These are phyloP conservation scores for Trichoderma atrobrunneum DNA, from an alignment of 2,329 filamentous ascomycete genomes.

Conservation along the genomic window DNA sequence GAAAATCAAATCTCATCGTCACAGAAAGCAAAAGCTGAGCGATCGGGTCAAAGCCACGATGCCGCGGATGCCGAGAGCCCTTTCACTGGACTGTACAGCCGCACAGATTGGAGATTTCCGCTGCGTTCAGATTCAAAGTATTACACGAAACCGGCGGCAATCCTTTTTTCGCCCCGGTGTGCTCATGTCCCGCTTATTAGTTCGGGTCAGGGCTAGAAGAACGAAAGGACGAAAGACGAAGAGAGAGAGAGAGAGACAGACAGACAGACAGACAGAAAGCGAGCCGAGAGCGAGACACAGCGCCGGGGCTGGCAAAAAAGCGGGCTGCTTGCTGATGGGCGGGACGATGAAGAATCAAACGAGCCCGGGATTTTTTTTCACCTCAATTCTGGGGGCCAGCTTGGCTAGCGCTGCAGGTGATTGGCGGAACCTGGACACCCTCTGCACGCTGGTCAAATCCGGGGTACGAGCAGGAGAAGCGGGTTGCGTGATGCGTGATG, in stretches of 20 bases:
- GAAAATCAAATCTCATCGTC: constrained; percentile 6
- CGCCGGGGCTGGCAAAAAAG: neutral
- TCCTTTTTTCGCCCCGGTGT: neutral
- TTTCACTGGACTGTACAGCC: neutral
- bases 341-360: neutral
- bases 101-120: neutral
- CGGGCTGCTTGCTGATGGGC: neutral
- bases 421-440: constrained; percentile 3
- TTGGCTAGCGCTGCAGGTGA: neutral
- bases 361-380: neutral
- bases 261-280: neutral
- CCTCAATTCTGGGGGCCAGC: neutral
- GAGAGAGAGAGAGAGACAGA: neutral
- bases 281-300: neutral
- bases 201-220: neutral
- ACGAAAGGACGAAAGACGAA: neutral
- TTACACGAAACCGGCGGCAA: neutral
- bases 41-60: neutral
- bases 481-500: neutral
- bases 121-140: neutral
- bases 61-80: neutral
- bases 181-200: neutral
- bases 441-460: neutral
- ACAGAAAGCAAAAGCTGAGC: neutral
- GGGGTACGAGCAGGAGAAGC: neutral